A percentile compares a stretch with the other conserved stretches of the same genome.
phyloP scores from a whole-genome alignment of 1,139 yeast species.

The Yamadazyma triangularis region DNA sequence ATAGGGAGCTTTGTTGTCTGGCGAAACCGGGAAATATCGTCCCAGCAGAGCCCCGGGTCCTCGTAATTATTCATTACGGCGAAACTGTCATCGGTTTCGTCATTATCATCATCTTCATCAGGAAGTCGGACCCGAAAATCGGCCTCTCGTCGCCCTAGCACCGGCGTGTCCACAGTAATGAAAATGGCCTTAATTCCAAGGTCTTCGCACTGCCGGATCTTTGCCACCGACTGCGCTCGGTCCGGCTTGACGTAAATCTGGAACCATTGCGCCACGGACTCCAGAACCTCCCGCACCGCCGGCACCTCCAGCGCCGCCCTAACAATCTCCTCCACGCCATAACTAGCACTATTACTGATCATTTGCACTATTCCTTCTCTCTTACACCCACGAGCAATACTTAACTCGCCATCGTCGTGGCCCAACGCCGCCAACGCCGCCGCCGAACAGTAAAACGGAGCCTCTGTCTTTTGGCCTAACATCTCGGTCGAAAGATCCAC shows the following conservation, averaged over 20 bases:
- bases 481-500: conserved; percentile 49
- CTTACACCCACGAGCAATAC: conserved; percentile 47
- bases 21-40: conserved; percentile 16
- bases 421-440: conserved; percentile 56
- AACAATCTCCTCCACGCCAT: conserved; percentile 52
- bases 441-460: conserved; percentile 56
- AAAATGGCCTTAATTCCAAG: conserved; percentile 22
- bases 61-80: conserved; percentile 8
- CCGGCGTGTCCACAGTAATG: conserved; percentile 25
- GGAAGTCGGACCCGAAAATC: conserved; percentile 18
- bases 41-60: conserved; percentile 16
- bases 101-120: conserved; percentile 9
- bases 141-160: conserved; percentile 23
- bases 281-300: too few species aligned
- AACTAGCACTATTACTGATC: conserved; percentile 54
- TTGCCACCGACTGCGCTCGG: conserved; percentile 13
- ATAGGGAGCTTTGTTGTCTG: conserved; percentile 25
- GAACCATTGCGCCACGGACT: conserved; percentile 22
- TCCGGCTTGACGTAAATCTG: conserved; percentile 47
- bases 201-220: conserved; percentile 16
- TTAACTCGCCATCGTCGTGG: conserved; percentile 51
- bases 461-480: conserved; percentile 44
- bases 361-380: conserved; percentile 46
- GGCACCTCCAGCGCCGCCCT: conserved; percentile 17
- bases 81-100: conserved; percentile 8